phyloP scores from a whole-genome alignment of 495 filamentous ascomycete genomes.

The Podospora australis region DNA sequence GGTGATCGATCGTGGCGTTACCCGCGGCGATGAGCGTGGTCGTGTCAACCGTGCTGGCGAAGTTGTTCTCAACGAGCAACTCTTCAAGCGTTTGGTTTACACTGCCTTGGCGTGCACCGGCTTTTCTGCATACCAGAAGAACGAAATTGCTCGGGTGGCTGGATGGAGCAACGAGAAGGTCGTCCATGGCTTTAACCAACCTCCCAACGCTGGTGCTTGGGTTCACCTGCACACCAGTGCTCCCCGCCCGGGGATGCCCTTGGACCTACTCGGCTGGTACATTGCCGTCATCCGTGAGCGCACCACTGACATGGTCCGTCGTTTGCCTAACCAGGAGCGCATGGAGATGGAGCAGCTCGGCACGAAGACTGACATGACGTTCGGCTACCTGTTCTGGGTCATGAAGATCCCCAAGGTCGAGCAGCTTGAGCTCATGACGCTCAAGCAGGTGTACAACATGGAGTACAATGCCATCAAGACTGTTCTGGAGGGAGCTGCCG shows the following conservation, averaged over 20 bases:
- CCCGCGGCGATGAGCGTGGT: no score
- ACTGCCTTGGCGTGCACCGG: slow-evolving; percentile 56
- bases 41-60: slow-evolving; percentile 32
- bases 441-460: slow-evolving; percentile 23
- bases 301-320: slow-evolving; percentile 23
- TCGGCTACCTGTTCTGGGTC: slow-evolving; percentile 42
- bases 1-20: slow-evolving; percentile 5
- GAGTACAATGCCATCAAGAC: slow-evolving; percentile 39
- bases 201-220: slow-evolving; percentile 36
- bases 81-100: slow-evolving; percentile 52
- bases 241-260: slow-evolving; percentile 32
- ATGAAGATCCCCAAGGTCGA: slow-evolving; percentile 22
- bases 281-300: slow-evolving; percentile 45
- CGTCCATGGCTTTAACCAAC: slow-evolving; percentile 28
- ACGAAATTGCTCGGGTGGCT: slow-evolving; percentile 35
- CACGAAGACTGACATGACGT: slow-evolving; percentile 28
- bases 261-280: slow-evolving; percentile 48
- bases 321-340: slow-evolving; percentile 17
- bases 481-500: slow-evolving; percentile 24
- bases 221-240: slow-evolving; percentile 33
- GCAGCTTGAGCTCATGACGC: slow-evolving; percentile 27
- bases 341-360: slow-evolving; percentile 26
- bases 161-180: slow-evolving; percentile 15
- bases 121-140: slow-evolving; percentile 57
- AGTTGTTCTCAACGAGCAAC: slow-evolving; percentile 41